A percentile compares a stretch with the other conserved stretches of the same genome.
These are phyloP conservation scores for Apiospora aurea DNA, from an alignment of 2,329 filamentous ascomycete species.

Conservation along the genomic window DNA sequence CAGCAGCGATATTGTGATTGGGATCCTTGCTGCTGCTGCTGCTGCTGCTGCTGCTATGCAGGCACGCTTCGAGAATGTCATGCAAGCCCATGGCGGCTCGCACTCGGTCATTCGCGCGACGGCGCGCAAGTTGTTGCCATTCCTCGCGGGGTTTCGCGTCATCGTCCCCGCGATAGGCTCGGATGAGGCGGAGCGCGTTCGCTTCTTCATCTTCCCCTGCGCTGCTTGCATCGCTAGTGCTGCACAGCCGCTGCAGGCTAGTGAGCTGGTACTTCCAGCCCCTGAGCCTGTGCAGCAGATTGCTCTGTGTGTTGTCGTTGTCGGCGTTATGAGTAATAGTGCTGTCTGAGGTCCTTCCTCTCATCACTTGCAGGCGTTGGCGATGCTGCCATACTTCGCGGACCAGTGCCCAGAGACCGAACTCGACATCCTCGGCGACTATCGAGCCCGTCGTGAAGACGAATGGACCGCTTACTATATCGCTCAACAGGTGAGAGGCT, in stretches of 20 bases:
- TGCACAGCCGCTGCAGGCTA: conserved; percentile 10
- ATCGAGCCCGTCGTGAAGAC: background rate
- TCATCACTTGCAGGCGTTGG: background rate
- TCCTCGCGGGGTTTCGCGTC: background rate
- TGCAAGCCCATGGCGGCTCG: conserved; percentile 8
- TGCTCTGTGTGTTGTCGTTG: background rate
- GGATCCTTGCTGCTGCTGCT: background rate
- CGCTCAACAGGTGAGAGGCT: background rate
- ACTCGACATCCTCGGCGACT: conserved; percentile 25
- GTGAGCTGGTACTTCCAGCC: background rate
- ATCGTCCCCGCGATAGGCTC: conserved; percentile 11
- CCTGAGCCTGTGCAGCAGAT: background rate
- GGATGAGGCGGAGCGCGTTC: background rate
- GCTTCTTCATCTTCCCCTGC: background rate
- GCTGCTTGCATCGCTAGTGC: background rate
- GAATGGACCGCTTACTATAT: background rate
- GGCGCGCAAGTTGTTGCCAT: background rate
- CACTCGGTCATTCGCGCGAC: background rate
- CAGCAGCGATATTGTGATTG: background rate
- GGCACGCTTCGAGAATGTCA: background rate
- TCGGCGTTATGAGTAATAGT: background rate
- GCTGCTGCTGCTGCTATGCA: background rate
- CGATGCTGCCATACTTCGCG: conserved; percentile 18
- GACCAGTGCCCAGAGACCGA: conserved; percentile 22
- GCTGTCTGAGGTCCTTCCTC: background rate